phyloP scores from a whole-genome alignment of 148 eudicot species.

The Vaccinium corymbosum region DNA sequence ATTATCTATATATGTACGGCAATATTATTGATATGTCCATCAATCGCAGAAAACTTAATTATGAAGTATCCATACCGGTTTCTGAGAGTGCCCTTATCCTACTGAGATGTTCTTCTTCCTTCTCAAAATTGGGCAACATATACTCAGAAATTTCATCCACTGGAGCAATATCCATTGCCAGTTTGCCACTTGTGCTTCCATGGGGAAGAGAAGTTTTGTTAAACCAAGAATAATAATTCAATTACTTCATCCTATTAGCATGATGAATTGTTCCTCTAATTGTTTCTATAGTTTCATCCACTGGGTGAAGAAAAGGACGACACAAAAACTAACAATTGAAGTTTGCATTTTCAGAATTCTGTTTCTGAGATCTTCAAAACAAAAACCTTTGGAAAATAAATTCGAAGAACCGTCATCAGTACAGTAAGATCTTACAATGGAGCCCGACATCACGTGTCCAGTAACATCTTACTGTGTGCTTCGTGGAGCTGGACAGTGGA shows the following conservation, averaged over 20 bases:
- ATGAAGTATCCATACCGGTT: slow-evolving; percentile 48
- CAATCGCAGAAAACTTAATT: background rate
- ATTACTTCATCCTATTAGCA: too few species aligned
- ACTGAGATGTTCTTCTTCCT: slow-evolving; percentile 64
- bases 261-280: too few species aligned
- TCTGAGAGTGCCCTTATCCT: slow-evolving; percentile 79
- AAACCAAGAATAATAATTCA: slow-evolving; percentile 40
- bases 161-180: slow-evolving; percentile 74
- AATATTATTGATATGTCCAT: background rate
- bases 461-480: background rate
- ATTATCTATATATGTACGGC: too few species aligned
- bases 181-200: slow-evolving; percentile 79
- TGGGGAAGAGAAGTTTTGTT: slow-evolving; percentile 74
- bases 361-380: background rate
- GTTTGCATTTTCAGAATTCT: background rate
- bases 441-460: background rate
- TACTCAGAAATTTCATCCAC: slow-evolving; percentile 83
- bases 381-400: background rate
- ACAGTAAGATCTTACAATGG: background rate
- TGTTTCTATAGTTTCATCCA: too few species aligned
- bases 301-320: too few species aligned
- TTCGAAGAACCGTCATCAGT: background rate
- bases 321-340: too few species aligned
- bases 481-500: background rate
- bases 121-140: slow-evolving; percentile 44